Conservation (phyloP, 257 asterid species). For the Paulownia fortunei region DNA sequence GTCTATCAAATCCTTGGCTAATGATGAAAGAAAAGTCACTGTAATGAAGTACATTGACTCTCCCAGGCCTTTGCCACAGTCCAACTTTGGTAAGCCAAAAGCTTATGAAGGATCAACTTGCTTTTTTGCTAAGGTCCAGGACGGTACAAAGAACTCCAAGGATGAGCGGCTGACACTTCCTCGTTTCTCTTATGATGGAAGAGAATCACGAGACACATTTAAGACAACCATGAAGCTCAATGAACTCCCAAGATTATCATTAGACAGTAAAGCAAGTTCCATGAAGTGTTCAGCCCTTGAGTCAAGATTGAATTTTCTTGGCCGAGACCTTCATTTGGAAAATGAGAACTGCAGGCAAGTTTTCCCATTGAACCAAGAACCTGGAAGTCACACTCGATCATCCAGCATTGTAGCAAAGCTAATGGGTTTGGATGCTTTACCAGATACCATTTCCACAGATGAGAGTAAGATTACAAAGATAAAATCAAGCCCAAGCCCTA, state of each 20-base stretch:
- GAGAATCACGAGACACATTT: conserved; percentile 60
- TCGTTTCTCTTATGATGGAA: conserved; percentile 80
- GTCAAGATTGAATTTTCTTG: conserved; percentile 47
- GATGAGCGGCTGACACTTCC: conserved; percentile 47
- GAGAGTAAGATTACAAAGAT: conserved; percentile 33
- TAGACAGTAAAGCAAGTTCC: conserved; percentile 74
- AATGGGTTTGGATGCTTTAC: conserved; percentile 85
- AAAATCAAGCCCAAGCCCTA: conserved; percentile 24
- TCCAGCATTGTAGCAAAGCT: conserved; percentile 79
- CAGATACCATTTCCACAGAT: conserved; percentile 42
- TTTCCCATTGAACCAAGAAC: conserved; percentile 40
- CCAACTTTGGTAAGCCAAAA: conserved; percentile 42
- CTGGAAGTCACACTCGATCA: conserved; percentile 59
- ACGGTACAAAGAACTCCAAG: conserved; percentile 34
- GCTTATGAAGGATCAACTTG: conserved; percentile 39
- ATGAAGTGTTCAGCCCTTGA: conserved; percentile 47
- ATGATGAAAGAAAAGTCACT: conserved; percentile 48
- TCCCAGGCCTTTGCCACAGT: conserved; percentile 65
- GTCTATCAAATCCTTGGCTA: conserved; percentile 52
- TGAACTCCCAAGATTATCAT: conserved; percentile 82
- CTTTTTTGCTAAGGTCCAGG: conserved; percentile 4
- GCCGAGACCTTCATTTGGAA: conserved; percentile 39
- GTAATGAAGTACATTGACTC: conserved; percentile 74
- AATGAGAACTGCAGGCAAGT: conserved; percentile 31
- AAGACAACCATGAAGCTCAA: conserved; percentile 54